Conservation (phyloP, 352 stramenopile genomes). For the Phytophthora citricola region DNA sequence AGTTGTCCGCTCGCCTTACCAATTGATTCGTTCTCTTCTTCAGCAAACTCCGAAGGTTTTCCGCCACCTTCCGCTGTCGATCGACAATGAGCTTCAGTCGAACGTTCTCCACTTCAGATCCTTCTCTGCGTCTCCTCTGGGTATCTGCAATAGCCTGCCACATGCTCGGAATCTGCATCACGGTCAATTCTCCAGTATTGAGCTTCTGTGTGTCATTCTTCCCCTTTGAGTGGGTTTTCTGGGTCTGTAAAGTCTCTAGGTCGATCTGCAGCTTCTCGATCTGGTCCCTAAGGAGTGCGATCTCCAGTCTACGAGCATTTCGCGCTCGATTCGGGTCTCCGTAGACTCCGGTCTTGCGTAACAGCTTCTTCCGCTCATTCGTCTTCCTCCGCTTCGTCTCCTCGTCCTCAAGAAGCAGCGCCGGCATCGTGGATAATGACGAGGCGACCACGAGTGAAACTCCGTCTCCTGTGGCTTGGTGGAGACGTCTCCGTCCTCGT, state of each 20-base stretch:
- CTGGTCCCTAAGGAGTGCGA: conserved; percentile 43
- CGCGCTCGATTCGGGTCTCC: conserved; percentile 42
- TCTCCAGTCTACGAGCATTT: conserved; percentile 42
- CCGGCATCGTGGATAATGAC: conserved; percentile 1
- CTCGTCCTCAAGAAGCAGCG: conserved; percentile 1
- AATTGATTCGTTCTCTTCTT: conserved; percentile 27
- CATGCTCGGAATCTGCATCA: conserved; percentile 20
- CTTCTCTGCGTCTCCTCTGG: conserved; percentile 22
- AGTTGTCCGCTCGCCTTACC: conserved; percentile 6
- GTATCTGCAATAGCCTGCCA: conserved; percentile 32
- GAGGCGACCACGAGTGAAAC: background rate
- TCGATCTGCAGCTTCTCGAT: conserved; percentile 40
- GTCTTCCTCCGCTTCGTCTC: conserved; percentile 5
- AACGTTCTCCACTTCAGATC: conserved; percentile 39
- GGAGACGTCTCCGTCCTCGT: background rate
- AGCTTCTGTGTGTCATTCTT: background rate
- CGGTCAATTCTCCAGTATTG: background rate
- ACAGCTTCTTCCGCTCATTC: conserved; percentile 32
- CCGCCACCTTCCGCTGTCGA: conserved; percentile 46
- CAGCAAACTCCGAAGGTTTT: conserved; percentile 44
- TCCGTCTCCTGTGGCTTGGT: background rate
- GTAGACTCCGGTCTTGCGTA: conserved; percentile 27
- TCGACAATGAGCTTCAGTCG: conserved; percentile 43
- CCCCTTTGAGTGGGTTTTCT: background rate
- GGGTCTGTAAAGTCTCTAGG: conserved; percentile 26